Evolutionary conservation across 805 yeast genomes (phyloP), one percentile per base, ranked within the genome.

Genomic region (Wickerhamiella dianesei): DNA sequence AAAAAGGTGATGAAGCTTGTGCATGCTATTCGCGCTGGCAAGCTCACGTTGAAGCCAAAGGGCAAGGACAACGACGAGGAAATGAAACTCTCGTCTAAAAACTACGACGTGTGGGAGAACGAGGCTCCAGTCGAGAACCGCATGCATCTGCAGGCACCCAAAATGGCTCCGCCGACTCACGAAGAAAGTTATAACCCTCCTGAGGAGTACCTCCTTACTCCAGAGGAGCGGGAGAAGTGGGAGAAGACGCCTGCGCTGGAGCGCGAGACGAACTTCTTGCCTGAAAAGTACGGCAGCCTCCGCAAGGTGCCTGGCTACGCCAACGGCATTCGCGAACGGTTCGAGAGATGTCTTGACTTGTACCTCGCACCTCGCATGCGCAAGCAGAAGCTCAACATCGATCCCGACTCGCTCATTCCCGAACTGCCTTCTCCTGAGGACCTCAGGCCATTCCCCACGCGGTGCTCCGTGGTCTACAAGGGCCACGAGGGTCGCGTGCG

Each of bases 141-240:
- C 64, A 70, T 86, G 42, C 86, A 77, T 53, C 70, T 89, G 56
- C 77, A 95, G 61, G 98, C 98, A 14, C 98, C 99, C 36, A 89
- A 92, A 64, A 56, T 86, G 57, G 79, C 95, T 14, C 97, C 96
- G 35, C 99, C 99, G 48, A 85, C 96, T 0, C 78, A 92, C 61
- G 98, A 89, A 55, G 96, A 89, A 68, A 79, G 92, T 58, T 92
- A 92, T 65, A 92, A 92, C 61, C 99, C 99, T 35, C 99, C 99
- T 3, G 95, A 74, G 59, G 99, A 92, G 69, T 92, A 92, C 59
- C 67, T 92, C 54, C 67, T 85, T 51, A 78, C 78, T 13, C 82
- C 77, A 43, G 89, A 86, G 58, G 97, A 89, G 62, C 69, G 67
- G 53, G 71, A 78, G 54, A 69, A 74, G 56, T 84, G 89, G 84